Evolutionary conservation across 495 filamentous ascomycete genomes (phyloP).

Genomic region (Xylaria acuta): DNA sequence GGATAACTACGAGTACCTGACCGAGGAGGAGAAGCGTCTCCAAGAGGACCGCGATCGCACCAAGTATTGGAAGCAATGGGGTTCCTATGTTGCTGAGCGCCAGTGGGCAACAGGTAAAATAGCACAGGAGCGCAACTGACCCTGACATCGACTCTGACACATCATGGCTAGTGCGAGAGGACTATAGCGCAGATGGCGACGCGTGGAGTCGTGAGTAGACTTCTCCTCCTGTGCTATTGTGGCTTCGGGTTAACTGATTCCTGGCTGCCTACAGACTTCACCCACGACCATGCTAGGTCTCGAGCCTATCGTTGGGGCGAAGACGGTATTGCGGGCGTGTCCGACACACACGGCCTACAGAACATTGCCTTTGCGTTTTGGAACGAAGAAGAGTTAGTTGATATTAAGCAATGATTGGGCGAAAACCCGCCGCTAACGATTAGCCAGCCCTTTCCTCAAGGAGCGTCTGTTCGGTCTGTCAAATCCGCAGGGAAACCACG

Average conservation of each 20-base stretch:
- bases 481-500: constrained; percentile 96
- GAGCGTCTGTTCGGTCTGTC: constrained; percentile 93
- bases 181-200: constrained; percentile 86
- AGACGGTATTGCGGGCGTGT: constrained; percentile 96
- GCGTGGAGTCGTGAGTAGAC: constrained; percentile 87
- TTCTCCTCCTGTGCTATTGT: neutral
- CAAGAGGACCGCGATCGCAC: constrained; percentile 79
- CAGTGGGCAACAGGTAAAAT: constrained; percentile 87
- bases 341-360: constrained; percentile 85
- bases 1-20: constrained; percentile 81
- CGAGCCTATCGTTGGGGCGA: constrained; percentile 94
- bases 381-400: constrained; percentile 89
- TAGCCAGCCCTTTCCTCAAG: constrained; percentile 81
- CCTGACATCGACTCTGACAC: constrained; percentile 33
- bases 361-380: constrained; percentile 96
- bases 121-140: constrained; percentile 24
- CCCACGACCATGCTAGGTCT: constrained; percentile 88
- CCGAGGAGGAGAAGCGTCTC: constrained; percentile 85
- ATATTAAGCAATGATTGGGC: neutral
- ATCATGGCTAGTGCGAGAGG: constrained; percentile 77
- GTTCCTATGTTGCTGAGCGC: constrained; percentile 74
- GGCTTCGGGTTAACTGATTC: constrained; percentile 19
- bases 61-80: constrained; percentile 97
- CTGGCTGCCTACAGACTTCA: constrained; percentile 68
- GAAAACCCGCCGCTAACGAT: constrained; percentile 24